A percentile compares a stretch with the other conserved stretches of the same genome.
phyloP scores from a whole-genome alignment of 2,329 filamentous ascomycete species.

The Trichoderma gracile region DNA sequence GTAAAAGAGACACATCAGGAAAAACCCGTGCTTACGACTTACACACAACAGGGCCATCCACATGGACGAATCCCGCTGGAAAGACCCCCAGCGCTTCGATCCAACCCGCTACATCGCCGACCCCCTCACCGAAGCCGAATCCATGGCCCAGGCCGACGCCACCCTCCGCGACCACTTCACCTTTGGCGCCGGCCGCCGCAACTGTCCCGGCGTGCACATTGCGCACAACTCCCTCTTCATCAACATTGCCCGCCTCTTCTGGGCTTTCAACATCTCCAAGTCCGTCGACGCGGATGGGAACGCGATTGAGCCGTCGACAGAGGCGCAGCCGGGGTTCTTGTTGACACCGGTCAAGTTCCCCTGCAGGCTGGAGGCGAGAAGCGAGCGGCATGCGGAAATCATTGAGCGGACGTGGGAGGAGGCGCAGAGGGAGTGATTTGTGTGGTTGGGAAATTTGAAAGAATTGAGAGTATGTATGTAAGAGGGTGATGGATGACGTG shows the following conservation, averaged over 20 bases:
- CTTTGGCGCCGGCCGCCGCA: conserved; percentile 57
- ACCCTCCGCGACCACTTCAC: conserved; percentile 53
- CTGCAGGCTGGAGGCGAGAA: conserved; percentile 8
- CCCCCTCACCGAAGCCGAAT: conserved; percentile 36
- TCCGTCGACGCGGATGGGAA: conserved; percentile 7
- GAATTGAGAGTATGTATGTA: not conserved
- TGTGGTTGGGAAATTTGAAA: not conserved
- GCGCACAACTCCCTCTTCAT: conserved; percentile 52
- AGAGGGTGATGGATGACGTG: no score
- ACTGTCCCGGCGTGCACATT: conserved; percentile 60
- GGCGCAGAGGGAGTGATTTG: conserved; percentile 3
- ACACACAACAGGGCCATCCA: conserved; percentile 16
- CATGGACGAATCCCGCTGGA: conserved; percentile 20
- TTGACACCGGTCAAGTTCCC: conserved; percentile 19
- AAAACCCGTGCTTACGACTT: no score
- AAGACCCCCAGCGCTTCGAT: conserved; percentile 22
- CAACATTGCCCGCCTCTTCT: conserved; percentile 49
- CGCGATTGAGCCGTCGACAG: conserved; percentile 7
- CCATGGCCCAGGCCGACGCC: conserved; percentile 34
- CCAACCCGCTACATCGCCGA: conserved; percentile 32
- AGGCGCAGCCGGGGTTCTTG: conserved; percentile 21
- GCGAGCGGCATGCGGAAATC: conserved; percentile 10
- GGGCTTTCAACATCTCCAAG: conserved; percentile 45
- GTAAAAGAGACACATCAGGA: no score
- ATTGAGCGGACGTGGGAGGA: conserved; percentile 18